Conservation (phyloP, 2,329 filamentous ascomycete species). For the Capronia epimyces region DNA sequence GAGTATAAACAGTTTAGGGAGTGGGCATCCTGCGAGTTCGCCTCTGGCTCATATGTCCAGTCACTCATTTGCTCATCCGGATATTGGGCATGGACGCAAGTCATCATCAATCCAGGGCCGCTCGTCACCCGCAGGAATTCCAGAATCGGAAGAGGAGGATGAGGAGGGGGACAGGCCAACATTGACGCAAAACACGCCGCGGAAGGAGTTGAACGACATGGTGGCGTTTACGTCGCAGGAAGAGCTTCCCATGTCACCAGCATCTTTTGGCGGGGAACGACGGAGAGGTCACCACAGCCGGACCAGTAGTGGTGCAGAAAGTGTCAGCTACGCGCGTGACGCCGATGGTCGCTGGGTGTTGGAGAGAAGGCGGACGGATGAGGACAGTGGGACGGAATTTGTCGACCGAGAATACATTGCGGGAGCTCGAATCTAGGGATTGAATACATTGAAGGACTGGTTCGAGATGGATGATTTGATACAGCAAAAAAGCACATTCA, state of each 20-base stretch:
- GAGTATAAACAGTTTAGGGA: constrained; percentile 56
- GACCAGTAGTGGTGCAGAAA: constrained; percentile 35
- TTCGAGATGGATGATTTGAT: too few relatives aligned
- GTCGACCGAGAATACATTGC: constrained; percentile 32
- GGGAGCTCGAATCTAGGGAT: constrained; percentile 31
- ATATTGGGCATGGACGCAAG: constrained; percentile 11
- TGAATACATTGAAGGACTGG: too few relatives aligned
- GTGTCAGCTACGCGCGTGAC: constrained; percentile 35
- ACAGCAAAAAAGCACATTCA: too few relatives aligned
- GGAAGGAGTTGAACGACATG: constrained; percentile 20
- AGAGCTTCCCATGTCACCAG: constrained; percentile 17
- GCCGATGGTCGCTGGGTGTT: constrained; percentile 36
- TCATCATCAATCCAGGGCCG: constrained; percentile 17
- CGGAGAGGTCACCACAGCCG: constrained; percentile 32
- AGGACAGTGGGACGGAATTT: constrained; percentile 34
- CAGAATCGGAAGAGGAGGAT: constrained; percentile 31
- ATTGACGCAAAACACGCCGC: constrained; percentile 29
- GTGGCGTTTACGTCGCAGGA: constrained; percentile 22
- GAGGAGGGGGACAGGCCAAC: constrained; percentile 25
- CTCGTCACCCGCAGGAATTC: constrained; percentile 25
- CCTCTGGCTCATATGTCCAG: constrained; percentile 34
- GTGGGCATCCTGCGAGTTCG: constrained; percentile 33
- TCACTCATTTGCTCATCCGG: constrained; percentile 28
- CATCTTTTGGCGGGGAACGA: constrained; percentile 8
- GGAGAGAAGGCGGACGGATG: constrained; percentile 34